Base-by-base conservation (phyloP, 1,139 yeast genomes). In the Ashbya aceris region DNA sequence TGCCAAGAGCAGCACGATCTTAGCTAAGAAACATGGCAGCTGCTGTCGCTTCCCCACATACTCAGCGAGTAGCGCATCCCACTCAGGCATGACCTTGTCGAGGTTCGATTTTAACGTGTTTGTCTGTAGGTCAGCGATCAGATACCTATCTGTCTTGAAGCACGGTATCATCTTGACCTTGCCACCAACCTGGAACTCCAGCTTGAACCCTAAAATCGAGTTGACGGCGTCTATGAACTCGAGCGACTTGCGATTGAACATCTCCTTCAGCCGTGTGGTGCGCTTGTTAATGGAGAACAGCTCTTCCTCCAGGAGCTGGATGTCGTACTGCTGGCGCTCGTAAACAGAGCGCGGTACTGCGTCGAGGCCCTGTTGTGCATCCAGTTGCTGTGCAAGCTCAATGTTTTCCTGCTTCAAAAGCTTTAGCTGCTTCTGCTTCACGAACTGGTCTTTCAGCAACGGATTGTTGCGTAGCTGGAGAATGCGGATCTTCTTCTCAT, bases 1-100 rank as follows among this genome's bases (percentile, higher is more conserved):
- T 62, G 76, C 79, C 23, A 84, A 62, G 52, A 75, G 80, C 44
- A 86, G 65, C 41, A 79, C 83, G 48, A 86, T 66, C 0, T 93
- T 87, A 44, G 93, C 80, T 44, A 87, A 65, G 54, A 86, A 82
- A 52, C 94, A 83, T 0, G 94, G 85, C 20, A 85, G 76, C 51
- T 84, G 87, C 34, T 74, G 74, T 47, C 77, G 73, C 40, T 81
- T 83, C 39, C 70, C 70, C 2, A 83, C 76, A 87, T 94, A 85
- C 46, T 74, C 73, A 12, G 71, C 64, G 20, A 83, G 71, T 42
- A 84, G 65, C 32, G 75, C 73, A 45, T 76, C 77, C 62, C 80
- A 79, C 43, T 54, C 56, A 4, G 49, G 53, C n/a, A 55, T 45
- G 9, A 51, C 56, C 1, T 53, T 47, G n/a, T 51, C 49, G 30